A percentile compares a stretch with the other conserved stretches of the same genome.
phyloP scores from a whole-genome alignment of 306 rosid genomes.

The Parietaria judaica region DNA sequence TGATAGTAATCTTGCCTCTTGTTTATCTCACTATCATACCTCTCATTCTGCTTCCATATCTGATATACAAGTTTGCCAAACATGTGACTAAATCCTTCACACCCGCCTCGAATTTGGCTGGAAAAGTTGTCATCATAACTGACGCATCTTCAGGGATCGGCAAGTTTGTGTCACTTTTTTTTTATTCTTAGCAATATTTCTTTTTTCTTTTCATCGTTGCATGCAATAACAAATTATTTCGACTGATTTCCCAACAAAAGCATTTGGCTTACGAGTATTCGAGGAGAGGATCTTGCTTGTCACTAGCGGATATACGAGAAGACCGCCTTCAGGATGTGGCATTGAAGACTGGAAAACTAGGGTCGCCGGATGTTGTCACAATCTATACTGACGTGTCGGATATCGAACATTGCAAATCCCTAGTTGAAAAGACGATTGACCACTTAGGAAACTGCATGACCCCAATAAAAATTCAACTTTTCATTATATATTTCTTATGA shows the following conservation, averaged over 20 bases:
- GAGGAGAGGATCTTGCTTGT: constrained; percentile 38
- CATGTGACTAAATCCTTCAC: constrained; percentile 11
- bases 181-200: neutral
- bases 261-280: constrained; percentile 42
- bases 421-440: constrained; percentile 26
- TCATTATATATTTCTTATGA: too few relatives aligned
- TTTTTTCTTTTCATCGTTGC: neutral
- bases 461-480: too few relatives aligned
- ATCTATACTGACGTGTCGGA: constrained; percentile 40
- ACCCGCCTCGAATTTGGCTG: constrained; percentile 33
- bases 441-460: constrained; percentile 36
- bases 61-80: constrained; percentile 24
- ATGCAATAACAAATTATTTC: too few relatives aligned
- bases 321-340: constrained; percentile 32
- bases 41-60: constrained; percentile 21
- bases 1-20: constrained; percentile 29
- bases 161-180: constrained; percentile 19
- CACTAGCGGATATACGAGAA: constrained; percentile 41
- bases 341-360: constrained; percentile 13
- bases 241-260: neutral
- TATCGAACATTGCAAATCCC: constrained; percentile 28
- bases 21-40: constrained; percentile 4
- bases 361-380: constrained; percentile 31
- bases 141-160: constrained; percentile 57
- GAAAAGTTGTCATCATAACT: constrained; percentile 50